Evolutionary conservation across 768 basidiomycete species (phyloP), one percentile per base, ranked within the genome.

Genomic region (Termitomyces sp.): DNA sequence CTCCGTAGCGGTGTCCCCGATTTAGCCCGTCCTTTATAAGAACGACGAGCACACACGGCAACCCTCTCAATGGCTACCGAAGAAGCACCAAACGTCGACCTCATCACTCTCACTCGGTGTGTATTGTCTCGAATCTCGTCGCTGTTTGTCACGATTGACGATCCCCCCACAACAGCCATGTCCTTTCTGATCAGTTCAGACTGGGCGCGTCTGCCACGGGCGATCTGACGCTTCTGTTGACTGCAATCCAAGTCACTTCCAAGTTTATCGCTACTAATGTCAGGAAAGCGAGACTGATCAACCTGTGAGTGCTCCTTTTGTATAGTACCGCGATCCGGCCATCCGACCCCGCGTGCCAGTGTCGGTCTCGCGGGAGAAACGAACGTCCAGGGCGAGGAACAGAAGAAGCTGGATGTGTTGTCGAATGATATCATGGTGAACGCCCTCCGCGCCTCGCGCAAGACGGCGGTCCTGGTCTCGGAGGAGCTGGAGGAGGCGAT

Each of bases 371-470:
- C 97, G 16, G 97, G 97, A 16, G 94, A 95, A 69, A 91, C 91
- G 28, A 99, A 99, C 69, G 88, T 95, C 8, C 93, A 95, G 73
- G 97, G 97, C 22, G 97, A 98, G 72, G 97, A 98, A 69, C 97
- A 99, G 81, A 99, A 99, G 82, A 99, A 99, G 76, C 82, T 99
- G 54, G 95, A 97, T 68, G 88, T 97, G n/a, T 79, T 97, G 33
- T 90, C 94, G 15, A 98, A 99, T 71, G 95, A 99, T 71, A 99
- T 99, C 81, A 98, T 99, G 97, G 83, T 98, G 66, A 98, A 98
- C 68, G 88, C 95, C 48, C 83, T 99, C 34, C 85, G 92, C 42
- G 95, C 95, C 3, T 95, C 92, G n/a, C 94, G 97, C 54, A 97
- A 94, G 82, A 92, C 88, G 7, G 90, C 94, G 15, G 97, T 99